phyloP scores from a whole-genome alignment of 1,284 basidiomycete genomes.

The Puccinia coronata region DNA sequence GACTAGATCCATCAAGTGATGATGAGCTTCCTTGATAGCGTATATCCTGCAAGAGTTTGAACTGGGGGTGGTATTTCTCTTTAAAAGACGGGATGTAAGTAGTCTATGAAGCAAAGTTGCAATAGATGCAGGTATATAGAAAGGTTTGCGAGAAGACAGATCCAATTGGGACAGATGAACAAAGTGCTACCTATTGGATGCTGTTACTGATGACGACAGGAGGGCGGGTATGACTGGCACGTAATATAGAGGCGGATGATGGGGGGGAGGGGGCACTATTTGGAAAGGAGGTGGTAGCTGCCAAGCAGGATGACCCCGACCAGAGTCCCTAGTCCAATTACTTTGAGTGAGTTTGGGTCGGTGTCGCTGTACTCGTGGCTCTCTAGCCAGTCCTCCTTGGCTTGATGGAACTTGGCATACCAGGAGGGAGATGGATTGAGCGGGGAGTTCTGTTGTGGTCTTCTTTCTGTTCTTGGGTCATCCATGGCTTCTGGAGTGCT shows the following conservation, averaged over 20 bases:
- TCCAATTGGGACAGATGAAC: not conserved
- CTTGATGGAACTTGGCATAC: not conserved
- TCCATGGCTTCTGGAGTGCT: not conserved
- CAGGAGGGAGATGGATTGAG: not conserved
- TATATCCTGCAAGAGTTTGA: too few species aligned
- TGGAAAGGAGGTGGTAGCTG: conserved; percentile 12
- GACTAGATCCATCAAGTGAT: too few species aligned
- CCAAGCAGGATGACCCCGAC: conserved; percentile 16
- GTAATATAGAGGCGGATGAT: not conserved
- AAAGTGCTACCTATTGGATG: too few species aligned
- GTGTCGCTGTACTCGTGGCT: not conserved
- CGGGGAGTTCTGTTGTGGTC: not conserved
- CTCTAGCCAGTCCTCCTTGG: conserved; percentile 3
- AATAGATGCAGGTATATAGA: not conserved
- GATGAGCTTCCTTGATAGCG: too few species aligned
- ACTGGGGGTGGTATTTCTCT: too few species aligned
- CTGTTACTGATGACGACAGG: not conserved
- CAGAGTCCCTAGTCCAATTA: conserved; percentile 1
- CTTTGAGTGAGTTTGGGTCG: conserved; percentile 5
- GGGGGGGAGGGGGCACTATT: not conserved
- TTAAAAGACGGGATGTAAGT: not conserved
- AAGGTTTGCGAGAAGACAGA: not conserved
- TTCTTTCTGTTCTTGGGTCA: not conserved
- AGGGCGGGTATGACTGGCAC: not conserved
- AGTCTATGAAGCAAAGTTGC: not conserved